Evolutionary conservation across 768 basidiomycete species (phyloP), one percentile per base, ranked within the genome.

Genomic region (Paxillus rubicundulus): DNA sequence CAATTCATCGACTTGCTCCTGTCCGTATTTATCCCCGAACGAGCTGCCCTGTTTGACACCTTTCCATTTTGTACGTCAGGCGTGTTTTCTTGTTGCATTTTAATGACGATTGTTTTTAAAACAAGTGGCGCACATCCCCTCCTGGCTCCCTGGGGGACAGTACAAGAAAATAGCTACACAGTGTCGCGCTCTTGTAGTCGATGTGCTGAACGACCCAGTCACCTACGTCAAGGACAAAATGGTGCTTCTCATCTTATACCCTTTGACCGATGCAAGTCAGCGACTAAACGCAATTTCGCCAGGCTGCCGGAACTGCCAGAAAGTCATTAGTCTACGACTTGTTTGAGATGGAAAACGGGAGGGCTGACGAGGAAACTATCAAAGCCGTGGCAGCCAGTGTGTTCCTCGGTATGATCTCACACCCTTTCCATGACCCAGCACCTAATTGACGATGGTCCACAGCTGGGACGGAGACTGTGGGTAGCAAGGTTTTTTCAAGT

Each of bases 141-240:
- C 60, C 2, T 73, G 71, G 71, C 52, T 71, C 33, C 72, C 68
- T 0, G 72, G 72, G 17, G 62, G 68, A 18, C 21, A n/a, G 20
- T 70, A 53, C 56, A 64, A 66, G 34, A 44, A 44, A 34, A 32
- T 12, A 9, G 64, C 60, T 33, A 40, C 24, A 1, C 54, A 58
- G 17, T 61, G 61, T 20, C 60, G 60, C 39, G 36, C n/a, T 5
- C 53, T 66, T 37, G 66, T 62, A 16, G 16, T 42, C 20, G 65
- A 70, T 8, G 47, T 68, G 9, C 44, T 64, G 8, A 52, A 55
- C 9, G 46, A 14, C 2, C 64, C 66, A 2, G 44, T 64, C 3
- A 21, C 58, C 13, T 70, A 53, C 16, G 66, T 70, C 24, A 47
- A 45, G 27, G 38, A 58, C 9, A 57, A 54, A 20, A 66, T 70